phyloP scores from a whole-genome alignment of 805 yeast genomes.

The Candida railenensis region DNA sequence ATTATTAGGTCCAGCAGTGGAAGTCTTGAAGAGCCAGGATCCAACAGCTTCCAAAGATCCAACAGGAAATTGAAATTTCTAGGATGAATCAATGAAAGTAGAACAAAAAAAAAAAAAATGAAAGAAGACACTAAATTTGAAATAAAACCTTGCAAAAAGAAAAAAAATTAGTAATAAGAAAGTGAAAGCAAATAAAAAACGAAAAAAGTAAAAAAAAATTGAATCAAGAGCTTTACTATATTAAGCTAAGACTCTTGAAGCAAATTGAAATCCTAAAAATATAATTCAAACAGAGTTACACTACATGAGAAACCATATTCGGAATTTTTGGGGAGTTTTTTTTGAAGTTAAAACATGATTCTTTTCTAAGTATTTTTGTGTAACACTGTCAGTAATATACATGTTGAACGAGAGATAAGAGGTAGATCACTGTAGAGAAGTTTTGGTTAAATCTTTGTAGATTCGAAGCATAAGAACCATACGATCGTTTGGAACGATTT shows the following conservation, averaged over 20 bases:
- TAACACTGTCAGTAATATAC: background rate
- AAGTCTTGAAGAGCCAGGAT: slow-evolving; percentile 79
- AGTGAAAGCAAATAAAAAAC: background rate
- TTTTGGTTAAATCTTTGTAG: background rate
- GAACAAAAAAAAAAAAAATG: too few relatives aligned
- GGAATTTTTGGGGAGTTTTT: background rate
- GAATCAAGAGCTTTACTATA: background rate
- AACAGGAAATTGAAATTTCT: background rate
- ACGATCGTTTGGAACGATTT: background rate
- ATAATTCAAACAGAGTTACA: background rate
- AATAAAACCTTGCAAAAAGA: background rate
- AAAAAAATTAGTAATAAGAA: background rate
- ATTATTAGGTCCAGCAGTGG: slow-evolving; percentile 91
- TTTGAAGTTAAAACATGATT: background rate
- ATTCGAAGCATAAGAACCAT: background rate
- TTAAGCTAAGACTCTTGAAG: background rate
- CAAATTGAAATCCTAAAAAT: background rate
- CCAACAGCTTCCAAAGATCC: slow-evolving; percentile 50
- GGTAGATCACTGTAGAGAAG: background rate
- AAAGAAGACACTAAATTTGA: background rate
- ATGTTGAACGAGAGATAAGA: background rate
- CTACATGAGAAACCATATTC: background rate
- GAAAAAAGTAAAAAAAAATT: background rate
- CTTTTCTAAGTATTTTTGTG: background rate
- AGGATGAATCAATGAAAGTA: too few relatives aligned